These are phyloP conservation scores for Singerocomus rubriflavus DNA, from an alignment of 1,284 basidiomycete genomes.

Conservation along the genomic window DNA sequence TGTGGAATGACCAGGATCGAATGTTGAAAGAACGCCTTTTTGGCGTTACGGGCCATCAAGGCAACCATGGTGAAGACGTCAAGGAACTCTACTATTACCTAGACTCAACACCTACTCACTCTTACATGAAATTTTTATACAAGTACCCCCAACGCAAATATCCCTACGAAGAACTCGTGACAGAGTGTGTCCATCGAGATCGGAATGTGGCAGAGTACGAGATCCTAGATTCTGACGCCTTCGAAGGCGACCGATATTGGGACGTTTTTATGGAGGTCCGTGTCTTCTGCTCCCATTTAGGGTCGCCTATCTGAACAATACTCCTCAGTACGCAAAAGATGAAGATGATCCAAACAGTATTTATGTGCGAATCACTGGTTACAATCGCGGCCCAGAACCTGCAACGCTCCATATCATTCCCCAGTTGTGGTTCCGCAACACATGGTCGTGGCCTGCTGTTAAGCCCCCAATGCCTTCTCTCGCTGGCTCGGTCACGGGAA, in stretches of 20 bases:
- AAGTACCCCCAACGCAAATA: slow-evolving; percentile 93
- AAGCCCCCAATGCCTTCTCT: slow-evolving; percentile 78
- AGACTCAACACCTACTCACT: slow-evolving; percentile 97
- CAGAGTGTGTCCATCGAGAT: slow-evolving; percentile 79
- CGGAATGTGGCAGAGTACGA: slow-evolving; percentile 92
- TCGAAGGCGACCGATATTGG: slow-evolving; percentile 96
- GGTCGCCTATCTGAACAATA: neutral
- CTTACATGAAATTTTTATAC: slow-evolving; percentile 99
- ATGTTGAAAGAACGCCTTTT: slow-evolving; percentile 97
- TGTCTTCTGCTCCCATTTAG: slow-evolving; percentile 4
- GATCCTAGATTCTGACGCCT: slow-evolving; percentile 88
- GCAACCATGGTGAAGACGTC: slow-evolving; percentile 98
- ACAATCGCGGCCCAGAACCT: slow-evolving; percentile 94
- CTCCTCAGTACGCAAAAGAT: slow-evolving; percentile 89
- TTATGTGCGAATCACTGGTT: slow-evolving; percentile 92
- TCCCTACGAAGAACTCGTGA: slow-evolving; percentile 92
- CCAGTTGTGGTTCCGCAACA: slow-evolving; percentile 96
- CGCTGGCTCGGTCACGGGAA: slow-evolving; percentile 49
- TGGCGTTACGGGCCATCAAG: slow-evolving; percentile 92
- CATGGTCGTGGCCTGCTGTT: slow-evolving; percentile 92
- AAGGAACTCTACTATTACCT: slow-evolving; percentile 99
- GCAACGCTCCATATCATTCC: slow-evolving; percentile 96
- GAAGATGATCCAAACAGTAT: slow-evolving; percentile 86
- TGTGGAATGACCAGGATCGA: slow-evolving; percentile 95
- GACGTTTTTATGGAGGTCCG: slow-evolving; percentile 93